Evolutionary conservation across 495 filamentous ascomycete genomes (phyloP).

Genomic region (Rhizodiscina lignyota): DNA sequence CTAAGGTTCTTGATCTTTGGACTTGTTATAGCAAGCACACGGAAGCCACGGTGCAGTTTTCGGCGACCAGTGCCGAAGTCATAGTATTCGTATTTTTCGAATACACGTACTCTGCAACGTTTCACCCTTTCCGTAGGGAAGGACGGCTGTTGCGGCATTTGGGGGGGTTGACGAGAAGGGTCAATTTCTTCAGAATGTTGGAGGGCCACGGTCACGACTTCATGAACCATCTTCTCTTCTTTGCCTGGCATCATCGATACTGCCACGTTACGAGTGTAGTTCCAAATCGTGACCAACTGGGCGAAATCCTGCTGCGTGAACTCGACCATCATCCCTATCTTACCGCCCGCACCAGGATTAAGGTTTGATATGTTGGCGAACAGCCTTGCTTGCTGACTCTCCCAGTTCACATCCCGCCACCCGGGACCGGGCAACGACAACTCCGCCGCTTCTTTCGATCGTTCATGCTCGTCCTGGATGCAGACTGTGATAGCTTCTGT

Average conservation of each 20-base stretch:
- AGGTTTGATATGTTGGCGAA: not conserved
- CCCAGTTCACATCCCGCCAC: not conserved
- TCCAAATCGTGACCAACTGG: not conserved
- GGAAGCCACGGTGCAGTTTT: constrained; percentile 55
- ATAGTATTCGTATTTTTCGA: constrained; percentile 46
- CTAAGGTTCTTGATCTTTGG: constrained; percentile 59
- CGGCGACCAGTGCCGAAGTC: constrained; percentile 48
- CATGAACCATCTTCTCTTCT: not conserved
- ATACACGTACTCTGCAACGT: constrained; percentile 51
- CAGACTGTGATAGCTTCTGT: constrained; percentile 39
- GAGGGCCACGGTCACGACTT: not conserved
- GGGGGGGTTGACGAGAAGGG: constrained; percentile 45
- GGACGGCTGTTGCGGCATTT: constrained; percentile 42
- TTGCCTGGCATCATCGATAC: not conserved
- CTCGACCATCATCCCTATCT: not conserved
- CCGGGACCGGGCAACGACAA: not conserved
- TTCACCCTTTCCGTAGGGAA: constrained; percentile 61
- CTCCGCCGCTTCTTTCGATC: no score
- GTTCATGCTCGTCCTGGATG: not conserved
- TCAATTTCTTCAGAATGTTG: not conserved
- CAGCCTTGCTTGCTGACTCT: not conserved
- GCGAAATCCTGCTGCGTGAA: not conserved
- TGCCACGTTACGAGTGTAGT: not conserved
- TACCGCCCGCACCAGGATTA: not conserved
- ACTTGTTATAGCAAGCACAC: constrained; percentile 56